Evolutionary conservation across 2,329 filamentous ascomycete genomes (phyloP), one percentile per base, ranked within the genome.

Genomic region (Trichoderma arundinaceum): DNA sequence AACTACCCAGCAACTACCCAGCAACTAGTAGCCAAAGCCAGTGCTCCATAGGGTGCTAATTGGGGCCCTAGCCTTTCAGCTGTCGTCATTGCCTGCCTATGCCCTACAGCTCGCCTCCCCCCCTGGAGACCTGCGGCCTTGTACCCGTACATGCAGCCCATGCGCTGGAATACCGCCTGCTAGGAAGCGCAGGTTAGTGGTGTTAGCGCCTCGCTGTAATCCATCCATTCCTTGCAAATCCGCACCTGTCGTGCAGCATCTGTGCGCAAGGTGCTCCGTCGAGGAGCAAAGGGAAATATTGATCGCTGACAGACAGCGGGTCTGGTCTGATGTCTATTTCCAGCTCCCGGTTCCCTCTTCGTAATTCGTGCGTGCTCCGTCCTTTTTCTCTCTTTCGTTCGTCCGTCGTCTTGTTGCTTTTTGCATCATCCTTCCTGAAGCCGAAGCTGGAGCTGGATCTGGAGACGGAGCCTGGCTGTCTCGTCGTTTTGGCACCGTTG

Each of bases 51-150:
- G 22, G 22, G 22, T 28, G 22, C 22, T 28, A 28, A 28, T 28
- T 28, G 22, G 22, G 2, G 22, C 22, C 39, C 54, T 15, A 17
- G 39, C n/a, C 10, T 22, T 41, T 61, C 58, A 39, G 58, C 46
- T 61, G 58, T 61, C 58, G 46, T 61, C 58, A 61, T 61, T 52
- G 58, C 58, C 35, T 51, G 58, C 35, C 22, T 32, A 28, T 41
- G 33, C 58, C 58, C 46, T 57, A 44, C 54, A 41, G 52, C 52
- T 22, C 35, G 9, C 19, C 22, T 4, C 22, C 22, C 22, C 22
- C 22, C 22, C 22, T 28, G 22, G 22, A 28, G 22, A 28, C 22
- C 35, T 7, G 35, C 35, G 35, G 35, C 35, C 35, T 22, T 22
- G 44, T 48, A 48, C 44, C 44, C 44, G 22, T 28, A 28, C 22